Evolutionary conservation across 495 filamentous ascomycete genomes (phyloP).

Genomic region (Aspergillus nidulans): DNA sequence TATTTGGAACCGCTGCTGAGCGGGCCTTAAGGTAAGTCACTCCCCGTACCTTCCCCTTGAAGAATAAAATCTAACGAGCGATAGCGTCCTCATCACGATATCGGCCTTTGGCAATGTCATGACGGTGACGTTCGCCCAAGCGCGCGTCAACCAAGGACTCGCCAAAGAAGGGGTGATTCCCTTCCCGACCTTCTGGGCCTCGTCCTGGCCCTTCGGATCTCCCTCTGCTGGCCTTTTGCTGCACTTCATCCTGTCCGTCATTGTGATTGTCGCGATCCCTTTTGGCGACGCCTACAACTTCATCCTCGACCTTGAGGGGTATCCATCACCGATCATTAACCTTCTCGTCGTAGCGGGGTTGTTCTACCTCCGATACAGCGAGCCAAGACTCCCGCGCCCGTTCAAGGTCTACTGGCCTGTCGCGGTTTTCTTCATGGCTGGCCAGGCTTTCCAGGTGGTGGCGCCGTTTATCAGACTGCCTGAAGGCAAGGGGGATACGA

Average conservation of each 20-base stretch:
- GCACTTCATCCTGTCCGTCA: constrained; percentile 56
- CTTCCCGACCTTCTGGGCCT: constrained; percentile 55
- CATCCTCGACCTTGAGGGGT: constrained; percentile 61
- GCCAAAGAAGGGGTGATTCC: constrained; percentile 66
- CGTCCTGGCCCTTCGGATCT: constrained; percentile 60
- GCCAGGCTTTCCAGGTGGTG: constrained; percentile 30
- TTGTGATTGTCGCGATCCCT: constrained; percentile 59
- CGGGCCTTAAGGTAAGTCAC: background rate
- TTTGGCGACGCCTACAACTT: constrained; percentile 60
- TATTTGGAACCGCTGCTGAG: constrained; percentile 24
- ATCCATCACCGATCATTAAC: constrained; percentile 30
- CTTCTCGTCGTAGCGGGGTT: constrained; percentile 19
- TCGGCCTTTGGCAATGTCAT: constrained; percentile 67
- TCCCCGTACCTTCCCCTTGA: background rate
- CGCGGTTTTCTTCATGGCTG: constrained; percentile 22
- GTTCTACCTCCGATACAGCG: constrained; percentile 20
- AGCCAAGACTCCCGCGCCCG: constrained; percentile 4
- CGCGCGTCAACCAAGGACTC: constrained; percentile 62
- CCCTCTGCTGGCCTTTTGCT: constrained; percentile 56
- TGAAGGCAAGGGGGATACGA: constrained; percentile 30
- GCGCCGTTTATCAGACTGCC: constrained; percentile 38
- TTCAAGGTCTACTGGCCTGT: constrained; percentile 25
- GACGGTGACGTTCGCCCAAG: constrained; percentile 41
- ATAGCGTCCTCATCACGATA: constrained; percentile 50
- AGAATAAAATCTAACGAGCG: constrained; percentile 2